Evolutionary conservation across 2,329 filamentous ascomycete species (phyloP), one percentile per base, ranked within the genome.

Genomic region (Trichoderma hamatum): DNA sequence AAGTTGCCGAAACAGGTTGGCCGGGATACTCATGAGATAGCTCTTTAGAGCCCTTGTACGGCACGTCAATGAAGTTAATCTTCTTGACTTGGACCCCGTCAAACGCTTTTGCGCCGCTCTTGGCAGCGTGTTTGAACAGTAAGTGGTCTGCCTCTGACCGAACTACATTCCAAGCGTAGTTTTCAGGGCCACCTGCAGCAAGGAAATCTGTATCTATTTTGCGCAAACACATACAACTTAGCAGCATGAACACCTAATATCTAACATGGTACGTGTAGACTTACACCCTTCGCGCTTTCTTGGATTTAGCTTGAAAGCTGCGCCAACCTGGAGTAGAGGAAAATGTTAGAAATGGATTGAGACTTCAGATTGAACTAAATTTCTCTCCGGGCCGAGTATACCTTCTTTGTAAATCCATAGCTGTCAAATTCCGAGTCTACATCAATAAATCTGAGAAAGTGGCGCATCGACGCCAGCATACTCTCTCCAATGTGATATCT

Each of bases 81-180:
- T 34, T 39, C 55, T 43, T 59, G 7, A 82, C 77, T 65, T 80
- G 78, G 63, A 77, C 75, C 5, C 73, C 78, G 30, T 84, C 80
- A 67, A 83, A 83, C 11, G 72, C 75, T 51, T 79, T 75, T 16
- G 80, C 82, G 2, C 82, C 82, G 61, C 76, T 73, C 14, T 75
- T 69, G 1, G 60, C 76, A 1, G 82, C 82, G 68, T 84, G 80
- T 26, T 76, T 62, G 71, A 84, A 83, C 9, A 84, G 73, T 4
- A 84, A 51, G 3, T 83, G 70, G 69, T 84, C 82, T 1, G 78
- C 72, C 70, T 84, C 82, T n/a, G 82, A 83, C 5, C 82, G 81
- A 16, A 84, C 71, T 1, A 84, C 78, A 62, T 84, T 84, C 81
- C 81, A 84, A 1, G 81, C 73, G 64, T 80, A 78, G 11, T 72